phyloP scores from a whole-genome alignment of 805 yeast species.

The Komagataella kurtzmanii region DNA sequence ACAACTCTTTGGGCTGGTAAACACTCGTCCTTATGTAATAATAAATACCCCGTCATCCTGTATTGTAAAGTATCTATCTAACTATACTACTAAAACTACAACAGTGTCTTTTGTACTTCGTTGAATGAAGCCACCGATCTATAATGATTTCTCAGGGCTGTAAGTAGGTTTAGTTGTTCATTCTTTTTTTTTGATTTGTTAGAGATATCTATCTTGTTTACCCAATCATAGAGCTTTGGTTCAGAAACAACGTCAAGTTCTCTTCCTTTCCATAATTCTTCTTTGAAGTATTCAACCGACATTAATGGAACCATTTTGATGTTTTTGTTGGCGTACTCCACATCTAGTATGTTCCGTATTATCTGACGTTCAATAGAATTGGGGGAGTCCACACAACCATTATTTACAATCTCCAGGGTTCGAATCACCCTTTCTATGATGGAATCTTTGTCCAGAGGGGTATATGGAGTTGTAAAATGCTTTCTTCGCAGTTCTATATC shows the following conservation, averaged over 20 bases:
- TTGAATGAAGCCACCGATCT: not conserved
- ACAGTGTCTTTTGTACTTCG: not conserved
- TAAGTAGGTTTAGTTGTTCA: not conserved
- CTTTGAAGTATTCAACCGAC: not conserved
- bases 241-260: not conserved
- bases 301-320: not conserved
- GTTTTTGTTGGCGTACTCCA: not conserved
- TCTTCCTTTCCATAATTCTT: not conserved
- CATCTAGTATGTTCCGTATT: not conserved
- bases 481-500: constrained; percentile 4
- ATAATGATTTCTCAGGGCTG: not conserved
- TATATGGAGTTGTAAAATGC: constrained; percentile 7
- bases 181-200: not conserved
- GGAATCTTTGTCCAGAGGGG: not conserved
- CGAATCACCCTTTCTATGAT: not conserved
- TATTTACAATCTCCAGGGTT: not conserved
- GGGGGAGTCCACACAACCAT: not conserved
- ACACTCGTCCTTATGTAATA: not conserved
- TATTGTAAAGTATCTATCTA: not conserved
- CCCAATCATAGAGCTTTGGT: not conserved
- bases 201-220: not conserved
- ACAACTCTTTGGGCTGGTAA: constrained; percentile 63
- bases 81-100: not conserved
- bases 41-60: not conserved
- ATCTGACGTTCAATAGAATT: constrained; percentile 1